These are phyloP conservation scores for Madurella mycetomatis DNA, from an alignment of 2,329 filamentous ascomycete species.

Conservation along the genomic window DNA sequence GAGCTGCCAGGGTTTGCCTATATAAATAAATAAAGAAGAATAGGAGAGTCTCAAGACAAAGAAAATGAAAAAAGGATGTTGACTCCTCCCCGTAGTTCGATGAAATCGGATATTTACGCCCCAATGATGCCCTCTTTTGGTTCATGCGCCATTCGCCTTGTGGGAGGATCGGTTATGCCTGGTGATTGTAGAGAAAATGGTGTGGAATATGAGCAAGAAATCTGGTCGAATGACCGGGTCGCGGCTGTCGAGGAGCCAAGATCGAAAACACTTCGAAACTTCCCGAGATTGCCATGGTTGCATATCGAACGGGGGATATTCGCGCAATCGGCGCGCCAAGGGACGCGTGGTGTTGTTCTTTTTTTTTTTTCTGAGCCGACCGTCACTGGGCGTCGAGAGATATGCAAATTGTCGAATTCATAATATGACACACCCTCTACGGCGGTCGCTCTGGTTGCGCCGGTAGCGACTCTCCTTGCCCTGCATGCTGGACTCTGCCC, in stretches of 20 bases:
- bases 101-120: constrained; percentile 25
- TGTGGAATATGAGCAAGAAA: constrained; percentile 25
- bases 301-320: constrained; percentile 7
- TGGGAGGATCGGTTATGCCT: constrained; percentile 27
- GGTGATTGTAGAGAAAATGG: constrained; percentile 15
- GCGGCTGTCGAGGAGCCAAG: constrained; percentile 9
- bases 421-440: constrained; percentile 41
- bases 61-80: constrained; percentile 8
- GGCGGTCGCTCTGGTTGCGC: constrained; percentile 25
- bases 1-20: constrained; percentile 5
- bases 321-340: constrained; percentile 4
- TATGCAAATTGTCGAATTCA: constrained; percentile 25
- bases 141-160: constrained; percentile 41
- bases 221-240: constrained; percentile 3
- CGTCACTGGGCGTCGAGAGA: neutral
- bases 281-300: constrained; percentile 20
- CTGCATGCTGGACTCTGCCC: constrained; percentile 20
- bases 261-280: neutral
- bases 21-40: neutral
- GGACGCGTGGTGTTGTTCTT: neutral
- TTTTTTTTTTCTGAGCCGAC: neutral
- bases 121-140: constrained; percentile 32
- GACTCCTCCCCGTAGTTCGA: constrained; percentile 5
- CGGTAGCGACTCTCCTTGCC: constrained; percentile 31
- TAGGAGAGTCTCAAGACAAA: neutral